phyloP scores from a whole-genome alignment of 257 asterid genomes.

The Gentiana macrophylla region DNA sequence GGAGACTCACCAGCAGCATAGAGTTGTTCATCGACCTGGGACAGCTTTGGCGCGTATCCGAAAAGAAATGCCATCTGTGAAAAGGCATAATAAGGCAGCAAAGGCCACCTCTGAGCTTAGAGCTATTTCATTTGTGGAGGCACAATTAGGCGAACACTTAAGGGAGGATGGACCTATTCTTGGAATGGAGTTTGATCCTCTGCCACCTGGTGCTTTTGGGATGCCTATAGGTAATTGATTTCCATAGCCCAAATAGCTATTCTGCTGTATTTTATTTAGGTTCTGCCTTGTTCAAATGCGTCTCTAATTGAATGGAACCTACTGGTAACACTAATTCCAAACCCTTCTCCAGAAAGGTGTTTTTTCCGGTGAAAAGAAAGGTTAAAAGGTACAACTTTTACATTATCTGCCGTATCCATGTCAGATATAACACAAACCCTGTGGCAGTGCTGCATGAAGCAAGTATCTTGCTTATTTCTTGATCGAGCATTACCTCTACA shows the following conservation, averaged over 20 bases:
- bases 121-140: slow-evolving; percentile 71
- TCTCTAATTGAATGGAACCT: too few relatives aligned
- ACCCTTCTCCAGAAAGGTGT: too few relatives aligned
- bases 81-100: slow-evolving; percentile 72
- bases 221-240: slow-evolving; percentile 59
- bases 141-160: slow-evolving; percentile 74
- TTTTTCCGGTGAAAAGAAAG: too few relatives aligned
- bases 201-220: slow-evolving; percentile 96
- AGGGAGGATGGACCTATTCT: slow-evolving; percentile 92
- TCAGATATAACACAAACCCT: too few relatives aligned
- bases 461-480: too few relatives aligned
- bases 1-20: slow-evolving; percentile 25
- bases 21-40: slow-evolving; percentile 61
- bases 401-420: too few relatives aligned
- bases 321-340: too few relatives aligned
- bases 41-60: slow-evolving; percentile 65
- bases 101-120: slow-evolving; percentile 64
- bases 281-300: too few relatives aligned
- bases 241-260: slow-evolving; percentile 2
- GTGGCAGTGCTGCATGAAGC: too few relatives aligned
- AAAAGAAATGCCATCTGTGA: slow-evolving; percentile 37
- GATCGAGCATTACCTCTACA: too few relatives aligned
- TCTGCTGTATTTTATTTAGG: too few relatives aligned
- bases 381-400: too few relatives aligned
- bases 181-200: slow-evolving; percentile 89